Evolutionary conservation across 2,329 filamentous ascomycete species (phyloP), one percentile per base, ranked within the genome.

Genomic region (Hymenoscyphus linearis): DNA sequence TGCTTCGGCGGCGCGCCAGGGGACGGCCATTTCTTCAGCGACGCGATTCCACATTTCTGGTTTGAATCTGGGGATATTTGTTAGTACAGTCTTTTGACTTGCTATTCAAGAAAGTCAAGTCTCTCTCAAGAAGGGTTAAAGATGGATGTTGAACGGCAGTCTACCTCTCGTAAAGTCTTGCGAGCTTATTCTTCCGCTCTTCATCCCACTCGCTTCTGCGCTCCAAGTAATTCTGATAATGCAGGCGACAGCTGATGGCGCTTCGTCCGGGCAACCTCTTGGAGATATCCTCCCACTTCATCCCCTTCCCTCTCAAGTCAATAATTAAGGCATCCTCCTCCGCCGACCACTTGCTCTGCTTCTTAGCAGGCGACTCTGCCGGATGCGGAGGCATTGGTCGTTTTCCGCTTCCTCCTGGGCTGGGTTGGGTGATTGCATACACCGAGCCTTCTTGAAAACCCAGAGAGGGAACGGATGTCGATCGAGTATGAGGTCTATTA

Each of bases 221-320:
- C 76, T 99, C 95, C 58, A 97, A 84, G 74, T 98, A 98, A 74
- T 99, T 99, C 71, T 98, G 93, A 75, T 97, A 98, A 72, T 96
- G 92, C 57, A 98, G 81, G 52, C 93, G 87, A 75, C 93, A 98
- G 69, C 92, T 96, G 71, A 97, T 97, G 61, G 92, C 88, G 76
- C 92, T 97, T 69, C 95, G 85, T 64, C 93, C 93, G 2, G 92
- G 93, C 56, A 98, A 79, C 59, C 88, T 85, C 78, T 93, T 96
- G 64, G 91, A 96, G 70, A 98, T 97, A 75, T 98, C 93, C 73
- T 98, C 93, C 95, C 93, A 98, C 74, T 98, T 98, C 91, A 97
- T 96, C 9, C 91, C 90, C 69, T 87, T 87, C 40, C 91, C 91
- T 61, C 93, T 86, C 64, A 98, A 83, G 74, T 96, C 90, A 70